These are phyloP conservation scores for Alternaria rosae DNA, from an alignment of 2,329 filamentous ascomycete genomes.

Conservation along the genomic window DNA sequence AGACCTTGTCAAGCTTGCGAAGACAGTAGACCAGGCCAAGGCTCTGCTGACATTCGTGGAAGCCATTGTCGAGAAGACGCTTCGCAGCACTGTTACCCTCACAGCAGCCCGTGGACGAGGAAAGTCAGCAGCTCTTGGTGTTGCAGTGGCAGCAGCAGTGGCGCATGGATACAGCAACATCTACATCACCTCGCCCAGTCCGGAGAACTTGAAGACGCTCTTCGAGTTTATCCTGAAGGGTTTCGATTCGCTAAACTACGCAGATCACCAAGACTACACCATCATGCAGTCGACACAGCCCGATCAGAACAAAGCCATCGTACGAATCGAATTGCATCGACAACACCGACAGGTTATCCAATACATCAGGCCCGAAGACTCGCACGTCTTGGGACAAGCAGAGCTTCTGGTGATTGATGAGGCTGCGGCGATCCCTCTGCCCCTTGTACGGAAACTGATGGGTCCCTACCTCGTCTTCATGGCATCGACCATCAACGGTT, in stretches of 20 bases:
- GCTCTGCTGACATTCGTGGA: slow-evolving; percentile 96
- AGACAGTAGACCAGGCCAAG: slow-evolving; percentile 94
- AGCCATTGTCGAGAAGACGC: slow-evolving; percentile 92
- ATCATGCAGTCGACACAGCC: slow-evolving; percentile 98
- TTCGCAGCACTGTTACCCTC: slow-evolving; percentile 90
- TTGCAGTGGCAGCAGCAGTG: slow-evolving; percentile 91
- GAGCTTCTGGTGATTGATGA: slow-evolving; percentile 97
- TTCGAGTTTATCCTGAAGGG: slow-evolving; percentile 99
- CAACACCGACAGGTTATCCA: slow-evolving; percentile 98
- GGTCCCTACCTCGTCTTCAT: slow-evolving; percentile 98
- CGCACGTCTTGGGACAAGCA: slow-evolving; percentile 92
- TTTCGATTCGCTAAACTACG: slow-evolving; percentile 91
- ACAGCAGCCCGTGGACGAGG: slow-evolving; percentile 94
- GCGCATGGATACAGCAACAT: slow-evolving; percentile 99
- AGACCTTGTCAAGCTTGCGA: slow-evolving; percentile 81
- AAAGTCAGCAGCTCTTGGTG: slow-evolving; percentile 94
- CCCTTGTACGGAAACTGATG: slow-evolving; percentile 91
- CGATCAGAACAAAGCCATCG: slow-evolving; percentile 98
- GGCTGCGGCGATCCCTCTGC: slow-evolving; percentile 93
- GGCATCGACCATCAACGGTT: slow-evolving; percentile 98
- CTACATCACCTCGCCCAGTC: slow-evolving; percentile 97
- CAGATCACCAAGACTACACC: slow-evolving; percentile 95
- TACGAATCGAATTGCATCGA: slow-evolving; percentile 92
- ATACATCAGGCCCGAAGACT: slow-evolving; percentile 96
- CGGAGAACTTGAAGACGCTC: slow-evolving; percentile 97